These are phyloP conservation scores for Setomelanomma holmii DNA, from an alignment of 2,329 filamentous ascomycete genomes.

Conservation along the genomic window DNA sequence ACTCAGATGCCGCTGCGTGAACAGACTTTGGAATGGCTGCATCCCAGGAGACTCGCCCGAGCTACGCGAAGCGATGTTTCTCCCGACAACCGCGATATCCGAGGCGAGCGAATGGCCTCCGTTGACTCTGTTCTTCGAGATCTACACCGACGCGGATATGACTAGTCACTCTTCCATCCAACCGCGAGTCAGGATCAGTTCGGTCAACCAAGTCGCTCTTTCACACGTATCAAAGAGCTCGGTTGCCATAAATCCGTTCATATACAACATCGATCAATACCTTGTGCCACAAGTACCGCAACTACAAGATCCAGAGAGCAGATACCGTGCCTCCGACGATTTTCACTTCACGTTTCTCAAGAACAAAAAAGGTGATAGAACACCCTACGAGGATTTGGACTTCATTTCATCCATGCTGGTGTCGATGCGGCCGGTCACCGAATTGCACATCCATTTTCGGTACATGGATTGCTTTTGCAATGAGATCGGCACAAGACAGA, in stretches of 20 bases:
- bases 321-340: neutral
- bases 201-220: neutral
- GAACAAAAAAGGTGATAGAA: neutral
- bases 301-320: neutral
- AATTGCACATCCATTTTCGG: neutral
- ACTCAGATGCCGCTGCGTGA: neutral
- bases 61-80: neutral
- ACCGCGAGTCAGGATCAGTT: neutral
- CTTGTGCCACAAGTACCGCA: neutral
- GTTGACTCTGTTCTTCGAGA: neutral
- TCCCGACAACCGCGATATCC: neutral
- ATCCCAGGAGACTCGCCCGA: neutral
- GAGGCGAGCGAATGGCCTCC: neutral
- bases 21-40: neutral
- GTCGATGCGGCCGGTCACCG: neutral
- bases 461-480: neutral
- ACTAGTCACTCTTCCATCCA: neutral
- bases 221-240: neutral
- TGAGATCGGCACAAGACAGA: neutral
- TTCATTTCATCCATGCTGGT: neutral
- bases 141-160: neutral
- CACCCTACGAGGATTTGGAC: neutral
- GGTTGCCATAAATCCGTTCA: neutral
- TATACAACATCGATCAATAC: neutral
- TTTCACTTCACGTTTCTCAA: neutral